These are phyloP conservation scores for Cinnamomum micranthum DNA, from an alignment of 164 flowering plant genomes.

Conservation along the genomic window DNA sequence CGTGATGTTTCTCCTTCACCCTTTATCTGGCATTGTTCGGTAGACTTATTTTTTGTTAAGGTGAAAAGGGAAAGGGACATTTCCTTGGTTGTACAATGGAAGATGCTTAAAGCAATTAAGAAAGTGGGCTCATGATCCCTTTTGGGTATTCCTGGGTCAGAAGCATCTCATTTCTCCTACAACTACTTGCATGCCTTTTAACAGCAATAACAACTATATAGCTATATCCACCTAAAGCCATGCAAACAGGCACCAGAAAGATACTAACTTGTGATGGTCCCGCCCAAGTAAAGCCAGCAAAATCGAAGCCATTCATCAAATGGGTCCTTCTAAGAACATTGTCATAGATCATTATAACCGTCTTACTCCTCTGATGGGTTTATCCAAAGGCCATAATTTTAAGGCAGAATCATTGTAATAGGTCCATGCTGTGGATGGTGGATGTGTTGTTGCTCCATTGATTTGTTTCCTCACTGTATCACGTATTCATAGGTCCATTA, in stretches of 20 bases:
- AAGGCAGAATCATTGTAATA: too few species aligned
- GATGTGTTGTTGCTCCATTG: too few species aligned
- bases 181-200: neutral
- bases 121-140: neutral
- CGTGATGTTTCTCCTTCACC: neutral
- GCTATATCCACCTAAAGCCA: neutral
- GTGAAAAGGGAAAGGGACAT: neutral
- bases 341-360: too few species aligned
- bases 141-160: neutral
- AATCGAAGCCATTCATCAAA: too few species aligned
- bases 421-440: too few species aligned
- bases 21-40: neutral
- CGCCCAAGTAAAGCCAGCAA: too few species aligned
- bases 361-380: too few species aligned
- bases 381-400: too few species aligned
- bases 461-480: too few species aligned
- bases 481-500: too few species aligned
- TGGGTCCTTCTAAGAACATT: too few species aligned
- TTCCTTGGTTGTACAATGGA: neutral
- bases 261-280: too few species aligned
- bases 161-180: neutral
- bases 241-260: neutral
- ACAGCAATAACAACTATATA: neutral
- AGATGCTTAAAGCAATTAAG: neutral
- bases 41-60: neutral